These are phyloP conservation scores for Colletotrichum sp. DNA, from an alignment of 2,329 filamentous ascomycete species.

Conservation along the genomic window DNA sequence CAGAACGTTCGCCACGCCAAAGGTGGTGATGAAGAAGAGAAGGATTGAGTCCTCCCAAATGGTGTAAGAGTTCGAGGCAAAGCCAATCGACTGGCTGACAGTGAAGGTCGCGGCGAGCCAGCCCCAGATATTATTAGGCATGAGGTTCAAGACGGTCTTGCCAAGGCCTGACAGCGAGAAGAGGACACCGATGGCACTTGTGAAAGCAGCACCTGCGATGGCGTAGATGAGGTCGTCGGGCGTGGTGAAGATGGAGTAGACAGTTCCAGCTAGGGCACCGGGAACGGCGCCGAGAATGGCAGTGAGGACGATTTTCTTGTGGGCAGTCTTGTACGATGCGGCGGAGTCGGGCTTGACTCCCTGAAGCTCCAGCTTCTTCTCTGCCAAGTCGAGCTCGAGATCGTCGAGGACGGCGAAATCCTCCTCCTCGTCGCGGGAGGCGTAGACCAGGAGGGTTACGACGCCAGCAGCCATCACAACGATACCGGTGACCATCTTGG, in stretches of 20 bases:
- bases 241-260: conserved; percentile 37
- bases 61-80: conserved; percentile 97
- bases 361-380: conserved; percentile 61
- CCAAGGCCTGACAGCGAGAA: conserved; percentile 47
- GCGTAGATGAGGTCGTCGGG: conserved; percentile 36
- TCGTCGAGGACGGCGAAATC: conserved; percentile 60
- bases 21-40: conserved; percentile 88
- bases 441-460: conserved; percentile 74
- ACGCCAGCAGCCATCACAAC: conserved; percentile 72
- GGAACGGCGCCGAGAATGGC: conserved; percentile 39
- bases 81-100: conserved; percentile 87
- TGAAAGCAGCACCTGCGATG: conserved; percentile 45
- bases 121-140: conserved; percentile 85
- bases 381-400: conserved; percentile 62
- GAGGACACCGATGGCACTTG: conserved; percentile 46
- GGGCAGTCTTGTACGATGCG: conserved; percentile 39
- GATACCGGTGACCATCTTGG: conserved; percentile 84
- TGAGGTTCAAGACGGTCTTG: conserved; percentile 53
- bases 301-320: conserved; percentile 42
- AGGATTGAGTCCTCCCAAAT: conserved; percentile 98
- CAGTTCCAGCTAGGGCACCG: conserved; percentile 35
- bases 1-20: conserved; percentile 77
- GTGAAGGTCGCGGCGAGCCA: conserved; percentile 84
- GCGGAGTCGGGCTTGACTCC: conserved; percentile 31
- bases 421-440: conserved; percentile 62